A percentile compares a stretch with the other conserved stretches of the same genome.
Conservation (phyloP, 1,284 basidiomycete genomes). For the Boletus semigastroideus region DNA sequence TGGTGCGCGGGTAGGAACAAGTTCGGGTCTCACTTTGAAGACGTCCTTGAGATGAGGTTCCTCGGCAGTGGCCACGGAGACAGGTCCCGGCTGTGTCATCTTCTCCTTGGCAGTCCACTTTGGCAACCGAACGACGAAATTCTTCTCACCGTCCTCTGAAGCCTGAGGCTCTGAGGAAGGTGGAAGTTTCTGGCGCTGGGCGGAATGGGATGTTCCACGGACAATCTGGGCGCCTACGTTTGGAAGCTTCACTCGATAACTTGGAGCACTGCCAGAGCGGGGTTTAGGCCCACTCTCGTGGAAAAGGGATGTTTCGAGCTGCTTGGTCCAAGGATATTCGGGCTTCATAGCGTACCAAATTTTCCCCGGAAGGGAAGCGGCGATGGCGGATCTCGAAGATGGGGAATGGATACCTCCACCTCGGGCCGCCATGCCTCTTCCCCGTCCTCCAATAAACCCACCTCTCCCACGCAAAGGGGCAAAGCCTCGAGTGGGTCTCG, state of each 20-base stretch:
- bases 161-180: slow-evolving; percentile 20
- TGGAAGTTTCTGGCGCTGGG: slow-evolving; percentile 11
- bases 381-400: slow-evolving; percentile 14
- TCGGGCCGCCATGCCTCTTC: slow-evolving; percentile 45
- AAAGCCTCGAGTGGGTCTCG: slow-evolving; percentile 32
- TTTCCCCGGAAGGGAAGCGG: slow-evolving; percentile 42
- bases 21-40: slow-evolving; percentile 53
- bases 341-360: slow-evolving; percentile 73
- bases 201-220: slow-evolving; percentile 21
- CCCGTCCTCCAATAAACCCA: slow-evolving; percentile 36
- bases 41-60: slow-evolving; percentile 51
- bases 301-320: slow-evolving; percentile 70
- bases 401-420: slow-evolving; percentile 42
- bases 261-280: slow-evolving; percentile 51
- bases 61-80: slow-evolving; percentile 33
- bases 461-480: slow-evolving; percentile 41
- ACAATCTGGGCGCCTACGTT: slow-evolving; percentile 37
- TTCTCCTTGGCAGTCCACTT: slow-evolving; percentile 37
- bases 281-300: slow-evolving; percentile 57
- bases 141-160: slow-evolving; percentile 44
- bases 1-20: slow-evolving; percentile 32
- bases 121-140: slow-evolving; percentile 57
- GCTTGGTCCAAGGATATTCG: slow-evolving; percentile 77
- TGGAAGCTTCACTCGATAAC: slow-evolving; percentile 61
- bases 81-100: slow-evolving; percentile 23